Evolutionary conservation across 2,329 filamentous ascomycete species (phyloP).

Genomic region (Colletotrichum cuscutae): DNA sequence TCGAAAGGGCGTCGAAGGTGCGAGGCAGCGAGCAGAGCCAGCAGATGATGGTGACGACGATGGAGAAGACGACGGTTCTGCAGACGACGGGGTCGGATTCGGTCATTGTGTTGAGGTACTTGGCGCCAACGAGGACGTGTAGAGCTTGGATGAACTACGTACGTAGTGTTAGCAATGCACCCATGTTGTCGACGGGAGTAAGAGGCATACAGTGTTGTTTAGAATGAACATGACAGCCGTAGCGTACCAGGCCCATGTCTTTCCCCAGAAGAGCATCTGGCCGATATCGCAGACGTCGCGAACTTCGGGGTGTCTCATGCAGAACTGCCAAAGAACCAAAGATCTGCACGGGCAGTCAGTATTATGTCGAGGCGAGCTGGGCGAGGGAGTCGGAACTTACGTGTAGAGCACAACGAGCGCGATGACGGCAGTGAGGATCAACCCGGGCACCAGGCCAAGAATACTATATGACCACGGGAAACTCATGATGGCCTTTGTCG

Average conservation of each 20-base stretch:
- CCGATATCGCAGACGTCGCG: constrained; percentile 95
- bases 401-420: constrained; percentile 87
- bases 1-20: constrained; percentile 84
- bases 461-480: constrained; percentile 94
- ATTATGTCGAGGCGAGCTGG: neutral
- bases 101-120: constrained; percentile 91
- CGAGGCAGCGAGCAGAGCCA: constrained; percentile 85
- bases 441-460: constrained; percentile 82
- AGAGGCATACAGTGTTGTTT: constrained; percentile 76
- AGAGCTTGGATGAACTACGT: constrained; percentile 56
- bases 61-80: constrained; percentile 84
- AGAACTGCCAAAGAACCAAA: constrained; percentile 79
- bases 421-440: constrained; percentile 84
- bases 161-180: neutral
- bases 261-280: constrained; percentile 92
- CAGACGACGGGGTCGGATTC: constrained; percentile 69
- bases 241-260: constrained; percentile 75
- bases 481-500: constrained; percentile 77
- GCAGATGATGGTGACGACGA: constrained; percentile 79
- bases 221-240: constrained; percentile 89
- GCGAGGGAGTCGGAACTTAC: constrained; percentile 35
- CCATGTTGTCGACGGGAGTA: neutral
- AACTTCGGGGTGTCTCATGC: constrained; percentile 88
- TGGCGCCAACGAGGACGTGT: constrained; percentile 85
- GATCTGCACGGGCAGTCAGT: constrained; percentile 38